These are phyloP conservation scores for Arachis stenosperma DNA, from an alignment of 306 rosid genomes.

Conservation along the genomic window DNA sequence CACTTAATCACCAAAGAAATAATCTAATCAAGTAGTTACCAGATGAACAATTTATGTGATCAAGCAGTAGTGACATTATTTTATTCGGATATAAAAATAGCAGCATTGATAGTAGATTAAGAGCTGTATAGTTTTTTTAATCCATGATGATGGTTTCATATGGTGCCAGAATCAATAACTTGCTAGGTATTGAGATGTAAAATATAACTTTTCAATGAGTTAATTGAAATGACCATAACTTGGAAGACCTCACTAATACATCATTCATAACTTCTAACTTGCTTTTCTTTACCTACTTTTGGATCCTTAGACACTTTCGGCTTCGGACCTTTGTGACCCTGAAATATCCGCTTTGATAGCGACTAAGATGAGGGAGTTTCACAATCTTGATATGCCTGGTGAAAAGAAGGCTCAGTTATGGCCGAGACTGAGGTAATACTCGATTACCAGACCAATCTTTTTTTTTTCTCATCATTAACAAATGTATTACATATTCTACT, in stretches of 20 bases:
- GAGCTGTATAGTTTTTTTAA: neutral
- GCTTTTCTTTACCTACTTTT: neutral
- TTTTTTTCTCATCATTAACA: neutral
- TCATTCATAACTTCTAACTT: conserved; percentile 1
- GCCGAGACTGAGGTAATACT: conserved; percentile 75
- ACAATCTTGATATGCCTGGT: conserved; percentile 69
- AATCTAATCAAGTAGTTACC: neutral
- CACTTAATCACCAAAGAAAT: neutral
- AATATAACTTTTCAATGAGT: neutral
- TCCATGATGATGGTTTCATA: neutral
- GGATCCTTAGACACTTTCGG: conserved; percentile 70
- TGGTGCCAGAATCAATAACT: neutral
- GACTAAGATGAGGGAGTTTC: conserved; percentile 77
- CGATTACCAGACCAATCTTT: conserved; percentile 10
- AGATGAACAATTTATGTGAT: conserved; percentile 8
- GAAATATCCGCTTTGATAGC: conserved; percentile 76
- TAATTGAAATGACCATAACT: neutral
- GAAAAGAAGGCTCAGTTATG: conserved; percentile 59
- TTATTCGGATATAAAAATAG: neutral
- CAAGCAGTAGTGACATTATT: conserved; percentile 11
- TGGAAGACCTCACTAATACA: neutral
- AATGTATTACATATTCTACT: conserved; percentile 14
- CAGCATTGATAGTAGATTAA: neutral
- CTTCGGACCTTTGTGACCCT: conserved; percentile 69
- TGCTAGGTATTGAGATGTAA: neutral